Base-by-base conservation (phyloP, 78 protist genomes). In the Paratrimastix pyriformis region DNA sequence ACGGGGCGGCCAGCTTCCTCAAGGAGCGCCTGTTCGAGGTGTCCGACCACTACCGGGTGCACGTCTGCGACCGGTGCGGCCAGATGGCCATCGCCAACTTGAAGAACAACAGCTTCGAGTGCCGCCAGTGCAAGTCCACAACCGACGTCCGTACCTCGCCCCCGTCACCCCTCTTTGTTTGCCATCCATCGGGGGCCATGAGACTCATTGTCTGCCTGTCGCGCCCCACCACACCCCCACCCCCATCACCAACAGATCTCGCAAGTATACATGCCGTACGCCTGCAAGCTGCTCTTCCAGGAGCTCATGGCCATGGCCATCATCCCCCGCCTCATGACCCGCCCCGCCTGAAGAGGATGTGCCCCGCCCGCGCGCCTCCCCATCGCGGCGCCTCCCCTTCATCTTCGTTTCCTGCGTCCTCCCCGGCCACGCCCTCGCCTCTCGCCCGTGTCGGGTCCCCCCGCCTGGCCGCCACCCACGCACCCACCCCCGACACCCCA, bases 231-330 rank as follows among this genome's bases (percentile, higher is more conserved):
- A n/a, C n/a, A n/a, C n/a, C n/a, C n/a, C n/a, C n/a, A n/a, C n/a
- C n/a, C n/a, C 9, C 59, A 46, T 11, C 6, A 2, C 45, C 46
- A 33, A 35, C 68, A 71, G 72, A 81, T 93, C 18, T 86, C 97
- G 18, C 91, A 79, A 39, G 88, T 98, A 55, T 29, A 29, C 48
- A 78, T 98, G 18, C 99, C 99, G 11, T 97, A 97, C 71, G 99
- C 99, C 1, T 80, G 90, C 82, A 97, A 97, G 80, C 88, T 97
- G 18, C 89, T 97, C 40, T 91, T 98, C 92, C 99, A 98, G 78
- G 99, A 98, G 76, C 87, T 98, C 24, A 93, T 91, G 98, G 58
- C 98, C 40, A 97, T 97, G 99, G 33, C 52, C 64, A 84, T 97
- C 43, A 89, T 90, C 0, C 99, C 99, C 24, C 75, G 98, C 1